These are phyloP conservation scores for Marasmius tenuissimus DNA, from an alignment of 1,284 basidiomycete genomes.

Conservation along the genomic window DNA sequence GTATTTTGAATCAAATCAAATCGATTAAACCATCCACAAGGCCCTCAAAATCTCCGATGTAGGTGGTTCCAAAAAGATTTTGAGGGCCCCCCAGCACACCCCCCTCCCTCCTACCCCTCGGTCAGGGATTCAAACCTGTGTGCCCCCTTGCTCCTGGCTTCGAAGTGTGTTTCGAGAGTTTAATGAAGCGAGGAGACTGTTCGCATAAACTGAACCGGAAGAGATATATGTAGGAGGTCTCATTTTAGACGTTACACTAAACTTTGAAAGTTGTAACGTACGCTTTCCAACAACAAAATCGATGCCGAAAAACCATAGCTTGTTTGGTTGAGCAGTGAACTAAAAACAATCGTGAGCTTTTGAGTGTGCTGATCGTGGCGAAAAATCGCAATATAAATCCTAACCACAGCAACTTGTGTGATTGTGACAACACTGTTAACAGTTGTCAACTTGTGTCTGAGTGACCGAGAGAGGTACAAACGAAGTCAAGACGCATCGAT, in stretches of 20 bases:
- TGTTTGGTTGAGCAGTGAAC: conserved; percentile 33
- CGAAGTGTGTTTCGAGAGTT: conserved; percentile 31
- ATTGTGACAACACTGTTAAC: conserved; percentile 30
- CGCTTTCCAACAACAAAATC: conserved; percentile 40
- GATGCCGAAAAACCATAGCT: conserved; percentile 38
- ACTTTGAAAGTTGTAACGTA: conserved; percentile 16
- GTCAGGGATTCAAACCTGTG: background rate
- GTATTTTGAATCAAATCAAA: too few relatives aligned
- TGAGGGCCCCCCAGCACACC: too few relatives aligned
- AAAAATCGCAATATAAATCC: conserved; percentile 15
- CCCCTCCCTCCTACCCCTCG: background rate
- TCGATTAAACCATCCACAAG: too few relatives aligned
- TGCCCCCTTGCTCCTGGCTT: background rate
- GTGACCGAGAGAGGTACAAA: conserved; percentile 14
- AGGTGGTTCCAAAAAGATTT: too few relatives aligned
- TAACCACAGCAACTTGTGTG: conserved; percentile 34
- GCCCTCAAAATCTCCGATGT: too few relatives aligned
- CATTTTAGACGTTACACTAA: background rate
- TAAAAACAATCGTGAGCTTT: conserved; percentile 7
- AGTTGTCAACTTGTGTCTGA: background rate
- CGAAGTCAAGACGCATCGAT: conserved; percentile 39
- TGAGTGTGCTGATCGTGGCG: background rate
- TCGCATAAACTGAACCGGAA: conserved; percentile 32
- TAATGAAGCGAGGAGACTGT: conserved; percentile 37
- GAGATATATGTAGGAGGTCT: background rate